Base-by-base conservation (phyloP, 352 stramenopile genomes). In the Phytophthora sp. region DNA sequence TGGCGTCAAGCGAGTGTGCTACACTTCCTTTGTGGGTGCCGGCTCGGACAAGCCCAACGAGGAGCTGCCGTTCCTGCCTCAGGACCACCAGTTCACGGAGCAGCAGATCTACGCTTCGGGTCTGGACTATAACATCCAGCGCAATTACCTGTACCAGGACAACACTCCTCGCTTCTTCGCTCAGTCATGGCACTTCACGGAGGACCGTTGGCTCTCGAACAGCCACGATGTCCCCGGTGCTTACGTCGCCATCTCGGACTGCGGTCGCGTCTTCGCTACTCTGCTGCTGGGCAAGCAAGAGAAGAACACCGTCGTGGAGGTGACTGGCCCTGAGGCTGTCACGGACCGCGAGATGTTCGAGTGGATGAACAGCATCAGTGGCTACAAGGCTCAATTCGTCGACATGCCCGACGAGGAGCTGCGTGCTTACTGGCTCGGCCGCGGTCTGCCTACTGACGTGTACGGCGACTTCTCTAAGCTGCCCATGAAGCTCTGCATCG, bases 61-160 rank as follows among this genome's bases (percentile, higher is more conserved):
- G 24, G 66, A 76, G 49, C 47, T 76, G 8, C 68, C 68, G 16
- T 76, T 76, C 56, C 53, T 76, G 29, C 68, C 63, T 0, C 63
- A 50, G n/a, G 68, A 76, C 49, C 68, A 76, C 49, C 68, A 76
- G 30, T 68, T 63, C 21, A 41, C 58, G 3, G 62, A 76, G 46
- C 49, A 72, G 26, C 47, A 60, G 51, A 61, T 41, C n/a, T 47
- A 61, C 12, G 57, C 46, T 9, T 76, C 57, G 6, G 69, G 69
- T 5, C 63, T 76, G 7, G 46, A 66, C 8, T 76, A 65, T 59
- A 76, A 69, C 47, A 76, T 78, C 57, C 70, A 78, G 24, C 70
- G 70, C 27, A 73, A 78, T 42, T 78, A 50, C 38, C 20, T 78
- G 51, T 73, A 75, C 57, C 63, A 65, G 52, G 61, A 78, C 66